These are phyloP conservation scores for Alternaria sp. DNA, from an alignment of 2,329 filamentous ascomycete genomes.

Conservation along the genomic window DNA sequence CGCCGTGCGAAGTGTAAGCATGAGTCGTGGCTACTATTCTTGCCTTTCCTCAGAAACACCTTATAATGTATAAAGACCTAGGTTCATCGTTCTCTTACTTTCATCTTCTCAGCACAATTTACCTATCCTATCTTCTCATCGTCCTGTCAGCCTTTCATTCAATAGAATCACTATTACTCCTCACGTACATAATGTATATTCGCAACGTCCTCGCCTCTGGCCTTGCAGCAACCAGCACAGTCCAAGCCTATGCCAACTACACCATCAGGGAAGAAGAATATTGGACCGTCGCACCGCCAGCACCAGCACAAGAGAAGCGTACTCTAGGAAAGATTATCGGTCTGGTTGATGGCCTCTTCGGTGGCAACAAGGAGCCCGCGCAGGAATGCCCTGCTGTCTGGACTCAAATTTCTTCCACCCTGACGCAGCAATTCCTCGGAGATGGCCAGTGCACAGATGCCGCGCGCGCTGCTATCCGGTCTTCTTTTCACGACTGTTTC, in stretches of 20 bases:
- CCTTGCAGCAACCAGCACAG: conserved; percentile 38
- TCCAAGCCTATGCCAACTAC: conserved; percentile 37
- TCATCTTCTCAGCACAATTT: conserved; percentile 15
- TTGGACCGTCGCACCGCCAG: conserved; percentile 9
- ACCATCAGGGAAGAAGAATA: conserved; percentile 27
- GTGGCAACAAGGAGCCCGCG: conserved; percentile 11
- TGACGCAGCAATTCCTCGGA: conserved; percentile 45
- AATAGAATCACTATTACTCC: conserved; percentile 4
- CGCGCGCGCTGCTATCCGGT: conserved; percentile 48
- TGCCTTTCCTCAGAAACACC: conserved; percentile 9
- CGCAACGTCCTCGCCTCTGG: conserved; percentile 37
- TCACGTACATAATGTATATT: conserved; percentile 47
- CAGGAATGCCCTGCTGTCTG: conserved; percentile 44
- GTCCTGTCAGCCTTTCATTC: conserved; percentile 18
- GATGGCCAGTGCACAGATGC: conserved; percentile 50
- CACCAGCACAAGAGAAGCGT: conserved; percentile 27
- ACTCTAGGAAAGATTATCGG: conserved; percentile 23
- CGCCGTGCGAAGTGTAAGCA: conserved; percentile 8
- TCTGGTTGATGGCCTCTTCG: conserved; percentile 16
- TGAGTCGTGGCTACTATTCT: conserved; percentile 30
- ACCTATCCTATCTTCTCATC: conserved; percentile 7
- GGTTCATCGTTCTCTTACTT: conserved; percentile 10
- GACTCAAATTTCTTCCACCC: conserved; percentile 43
- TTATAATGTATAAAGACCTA: conserved; percentile 34
- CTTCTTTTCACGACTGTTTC: conserved; percentile 51